These are phyloP conservation scores for Nothophoma quercina DNA, from an alignment of 2,329 filamentous ascomycete species.

Conservation along the genomic window DNA sequence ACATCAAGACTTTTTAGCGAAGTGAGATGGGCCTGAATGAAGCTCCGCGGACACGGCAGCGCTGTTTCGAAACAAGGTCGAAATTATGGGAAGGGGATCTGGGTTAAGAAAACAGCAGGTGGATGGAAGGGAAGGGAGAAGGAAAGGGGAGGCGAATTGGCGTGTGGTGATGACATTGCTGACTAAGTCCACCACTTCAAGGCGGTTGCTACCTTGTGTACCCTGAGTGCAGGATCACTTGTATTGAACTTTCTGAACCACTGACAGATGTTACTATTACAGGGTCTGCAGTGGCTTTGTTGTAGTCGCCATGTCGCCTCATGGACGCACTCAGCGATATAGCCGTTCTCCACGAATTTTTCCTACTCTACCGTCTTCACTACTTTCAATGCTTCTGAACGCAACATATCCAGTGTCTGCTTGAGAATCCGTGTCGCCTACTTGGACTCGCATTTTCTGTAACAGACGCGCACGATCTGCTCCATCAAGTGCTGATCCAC, in stretches of 20 bases:
- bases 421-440: conserved; percentile 3
- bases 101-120: background rate
- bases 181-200: background rate
- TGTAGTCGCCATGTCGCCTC: background rate
- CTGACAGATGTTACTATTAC: no score
- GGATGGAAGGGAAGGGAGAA: background rate
- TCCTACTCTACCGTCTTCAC: no score
- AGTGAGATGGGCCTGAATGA: background rate
- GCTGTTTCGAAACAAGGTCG: no score
- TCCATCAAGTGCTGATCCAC: conserved; percentile 7
- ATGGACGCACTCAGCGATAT: background rate
- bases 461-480: conserved; percentile 11
- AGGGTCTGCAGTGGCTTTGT: no score
- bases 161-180: background rate
- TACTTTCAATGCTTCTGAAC: background rate
- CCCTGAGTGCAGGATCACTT: no score
- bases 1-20: conserved; percentile 16
- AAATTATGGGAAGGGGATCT: no score
- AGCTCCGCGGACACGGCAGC: background rate
- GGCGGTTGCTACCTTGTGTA: no score
- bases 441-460: conserved; percentile 4
- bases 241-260: no score
- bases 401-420: no score
- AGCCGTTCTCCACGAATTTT: background rate
- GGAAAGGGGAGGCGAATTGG: background rate